Evolutionary conservation across 768 basidiomycete genomes (phyloP).

Genomic region (Symmetrospora coprosmae): DNA sequence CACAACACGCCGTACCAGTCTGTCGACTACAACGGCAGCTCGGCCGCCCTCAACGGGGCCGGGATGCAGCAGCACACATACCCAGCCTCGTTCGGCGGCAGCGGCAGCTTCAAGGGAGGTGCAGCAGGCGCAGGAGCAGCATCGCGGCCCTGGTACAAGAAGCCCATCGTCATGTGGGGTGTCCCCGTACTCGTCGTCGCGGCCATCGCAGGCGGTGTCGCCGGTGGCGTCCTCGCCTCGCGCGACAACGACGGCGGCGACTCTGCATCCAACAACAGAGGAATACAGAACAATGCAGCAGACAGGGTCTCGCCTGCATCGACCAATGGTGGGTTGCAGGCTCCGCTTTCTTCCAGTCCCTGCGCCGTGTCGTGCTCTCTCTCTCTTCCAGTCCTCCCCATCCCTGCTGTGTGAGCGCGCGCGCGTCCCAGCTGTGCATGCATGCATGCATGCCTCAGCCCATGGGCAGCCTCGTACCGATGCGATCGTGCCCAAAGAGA

Average conservation of each 20-base stretch:
- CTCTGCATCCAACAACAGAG: background rate
- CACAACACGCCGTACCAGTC: background rate
- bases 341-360: background rate
- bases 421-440: background rate
- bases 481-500: too few species aligned
- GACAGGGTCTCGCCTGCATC: background rate
- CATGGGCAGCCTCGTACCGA: background rate
- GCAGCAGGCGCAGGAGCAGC: background rate
- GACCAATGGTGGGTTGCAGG: background rate
- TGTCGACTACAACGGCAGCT: background rate
- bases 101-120: background rate
- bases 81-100: background rate
- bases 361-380: background rate
- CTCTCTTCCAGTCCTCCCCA: background rate
- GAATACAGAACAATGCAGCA: constrained; percentile 2
- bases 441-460: background rate
- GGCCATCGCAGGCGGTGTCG: constrained; percentile 16
- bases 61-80: background rate
- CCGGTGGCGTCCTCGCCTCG: background rate
- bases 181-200: constrained; percentile 11
- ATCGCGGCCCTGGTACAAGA: constrained; percentile 7
- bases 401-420: background rate
- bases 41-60: background rate
- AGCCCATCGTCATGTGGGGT: constrained; percentile 11
- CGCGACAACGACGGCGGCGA: background rate